A percentile compares a stretch with the other conserved stretches of the same genome.
phyloP scores from a whole-genome alignment of 1,284 basidiomycete genomes.

The Schizophyllum commune region DNA sequence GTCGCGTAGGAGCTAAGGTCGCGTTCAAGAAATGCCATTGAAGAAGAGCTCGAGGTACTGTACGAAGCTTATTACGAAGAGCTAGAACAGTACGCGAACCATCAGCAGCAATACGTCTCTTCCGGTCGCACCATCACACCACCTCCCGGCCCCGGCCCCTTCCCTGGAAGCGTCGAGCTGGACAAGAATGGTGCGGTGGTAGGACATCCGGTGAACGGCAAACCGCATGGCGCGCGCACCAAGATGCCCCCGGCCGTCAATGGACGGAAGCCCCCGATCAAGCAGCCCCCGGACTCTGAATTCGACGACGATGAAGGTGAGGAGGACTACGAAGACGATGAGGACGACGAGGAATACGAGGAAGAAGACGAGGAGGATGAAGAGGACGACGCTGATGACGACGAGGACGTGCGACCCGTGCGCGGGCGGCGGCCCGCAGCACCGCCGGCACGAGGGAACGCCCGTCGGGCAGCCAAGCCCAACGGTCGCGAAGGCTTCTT shows the following conservation, averaged over 20 bases:
- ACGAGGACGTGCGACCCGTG: conserved; percentile 21
- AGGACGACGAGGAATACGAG: conserved; percentile 53
- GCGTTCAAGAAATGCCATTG: conserved; percentile 78
- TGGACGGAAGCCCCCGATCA: conserved; percentile 14
- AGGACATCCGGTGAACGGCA: conserved; percentile 24
- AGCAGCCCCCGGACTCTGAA: conserved; percentile 14
- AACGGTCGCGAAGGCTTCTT: conserved; percentile 57
- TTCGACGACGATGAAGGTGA: conserved; percentile 1
- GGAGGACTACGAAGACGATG: conserved; percentile 32
- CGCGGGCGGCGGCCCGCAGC: conserved; percentile 4
- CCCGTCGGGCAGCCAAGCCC: conserved; percentile 22
- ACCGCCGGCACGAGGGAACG: background rate
- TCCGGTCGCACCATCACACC: conserved; percentile 82
- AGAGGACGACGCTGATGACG: conserved; percentile 13
- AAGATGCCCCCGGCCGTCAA: conserved; percentile 11
- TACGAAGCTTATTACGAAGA: conserved; percentile 99
- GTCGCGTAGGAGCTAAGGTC: conserved; percentile 14
- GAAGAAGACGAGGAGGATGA: conserved; percentile 39
- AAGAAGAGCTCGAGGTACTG: conserved; percentile 97
- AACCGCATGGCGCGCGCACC: conserved; percentile 20
- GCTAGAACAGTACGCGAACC: conserved; percentile 96
- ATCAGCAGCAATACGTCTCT: conserved; percentile 89
- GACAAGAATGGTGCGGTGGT: conserved; percentile 87
- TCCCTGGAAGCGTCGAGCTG: conserved; percentile 94
- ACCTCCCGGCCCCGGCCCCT: conserved; percentile 93